Evolutionary conservation across 1,139 yeast genomes (phyloP).

Genomic region (Blastobotrys petasosporus): DNA sequence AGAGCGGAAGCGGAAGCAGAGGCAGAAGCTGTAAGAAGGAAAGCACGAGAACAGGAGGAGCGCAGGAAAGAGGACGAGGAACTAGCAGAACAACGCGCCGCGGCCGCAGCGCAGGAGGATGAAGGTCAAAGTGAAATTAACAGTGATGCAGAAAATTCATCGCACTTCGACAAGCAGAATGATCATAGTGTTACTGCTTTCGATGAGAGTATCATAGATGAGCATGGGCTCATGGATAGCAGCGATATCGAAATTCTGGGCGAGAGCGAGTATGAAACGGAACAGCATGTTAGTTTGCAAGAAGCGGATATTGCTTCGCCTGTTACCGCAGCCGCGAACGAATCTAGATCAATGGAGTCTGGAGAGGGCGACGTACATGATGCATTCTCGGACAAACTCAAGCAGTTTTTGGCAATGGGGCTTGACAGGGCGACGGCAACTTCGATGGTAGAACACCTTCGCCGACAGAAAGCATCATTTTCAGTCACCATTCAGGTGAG

Average conservation of each 20-base stretch:
- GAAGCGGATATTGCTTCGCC: neutral
- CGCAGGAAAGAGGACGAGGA: neutral
- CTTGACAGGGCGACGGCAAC: neutral
- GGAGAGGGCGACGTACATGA: neutral
- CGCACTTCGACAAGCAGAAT: neutral
- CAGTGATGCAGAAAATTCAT: constrained; percentile 1
- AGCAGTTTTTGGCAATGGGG: constrained; percentile 7
- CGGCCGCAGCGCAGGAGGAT: neutral
- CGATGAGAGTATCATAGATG: constrained; percentile 1
- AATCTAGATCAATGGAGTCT: neutral
- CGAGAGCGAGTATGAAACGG: neutral
- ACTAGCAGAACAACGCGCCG: neutral
- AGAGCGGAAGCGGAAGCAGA: constrained; percentile 1
- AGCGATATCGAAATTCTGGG: constrained; percentile 9
- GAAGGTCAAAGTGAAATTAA: neutral
- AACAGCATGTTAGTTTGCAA: neutral
- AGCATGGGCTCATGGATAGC: constrained; percentile 3
- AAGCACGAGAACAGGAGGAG: neutral
- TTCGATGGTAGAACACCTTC: neutral
- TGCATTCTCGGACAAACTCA: neutral
- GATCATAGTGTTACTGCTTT: neutral
- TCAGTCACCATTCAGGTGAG: constrained; percentile 4
- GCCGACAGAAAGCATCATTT: constrained; percentile 2
- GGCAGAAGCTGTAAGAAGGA: neutral
- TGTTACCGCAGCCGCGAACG: neutral